Percentiles rank a stretch among this genome's conserved stretches.
phyloP scores from a whole-genome alignment of 2,329 filamentous ascomycete species.

The Fusarium sp. region DNA sequence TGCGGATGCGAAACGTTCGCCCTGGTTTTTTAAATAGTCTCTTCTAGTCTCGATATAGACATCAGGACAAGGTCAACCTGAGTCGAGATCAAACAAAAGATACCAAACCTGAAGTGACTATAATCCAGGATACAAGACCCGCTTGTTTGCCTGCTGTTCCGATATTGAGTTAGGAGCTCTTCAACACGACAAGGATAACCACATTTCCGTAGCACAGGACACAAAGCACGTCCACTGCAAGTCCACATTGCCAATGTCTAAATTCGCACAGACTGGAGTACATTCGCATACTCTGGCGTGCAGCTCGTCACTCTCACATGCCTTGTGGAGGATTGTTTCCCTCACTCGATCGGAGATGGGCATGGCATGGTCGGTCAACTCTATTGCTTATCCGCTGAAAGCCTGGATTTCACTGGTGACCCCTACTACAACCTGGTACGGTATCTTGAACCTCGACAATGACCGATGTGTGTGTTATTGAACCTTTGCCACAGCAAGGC shows the following conservation, averaged over 20 bases:
- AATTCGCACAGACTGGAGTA: conserved; percentile 36
- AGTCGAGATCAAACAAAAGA: conserved; percentile 31
- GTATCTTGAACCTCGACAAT: conserved; percentile 21
- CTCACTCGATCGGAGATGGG: conserved; percentile 28
- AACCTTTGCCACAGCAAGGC: conserved; percentile 38
- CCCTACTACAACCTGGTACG: background rate
- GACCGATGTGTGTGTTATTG: conserved; percentile 22
- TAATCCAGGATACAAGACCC: conserved; percentile 32
- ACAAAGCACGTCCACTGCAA: conserved; percentile 30
- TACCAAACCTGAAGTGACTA: conserved; percentile 31
- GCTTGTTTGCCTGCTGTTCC: conserved; percentile 27
- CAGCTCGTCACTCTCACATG: conserved; percentile 45
- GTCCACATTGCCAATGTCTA: conserved; percentile 34
- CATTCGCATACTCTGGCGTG: conserved; percentile 19
- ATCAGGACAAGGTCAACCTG: conserved; percentile 16
- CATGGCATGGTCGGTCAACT: conserved; percentile 31
- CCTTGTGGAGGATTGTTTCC: conserved; percentile 13
- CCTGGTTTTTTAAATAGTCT: conserved; percentile 15
- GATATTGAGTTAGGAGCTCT: conserved; percentile 28
- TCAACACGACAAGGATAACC: conserved; percentile 33
- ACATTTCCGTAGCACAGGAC: conserved; percentile 12
- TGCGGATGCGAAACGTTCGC: conserved; percentile 38
- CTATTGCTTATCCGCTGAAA: conserved; percentile 1
- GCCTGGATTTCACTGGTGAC: background rate
- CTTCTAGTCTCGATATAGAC: conserved; percentile 23